Conservation (phyloP, 177 flowering plant species). For the Telopea speciosissima region DNA sequence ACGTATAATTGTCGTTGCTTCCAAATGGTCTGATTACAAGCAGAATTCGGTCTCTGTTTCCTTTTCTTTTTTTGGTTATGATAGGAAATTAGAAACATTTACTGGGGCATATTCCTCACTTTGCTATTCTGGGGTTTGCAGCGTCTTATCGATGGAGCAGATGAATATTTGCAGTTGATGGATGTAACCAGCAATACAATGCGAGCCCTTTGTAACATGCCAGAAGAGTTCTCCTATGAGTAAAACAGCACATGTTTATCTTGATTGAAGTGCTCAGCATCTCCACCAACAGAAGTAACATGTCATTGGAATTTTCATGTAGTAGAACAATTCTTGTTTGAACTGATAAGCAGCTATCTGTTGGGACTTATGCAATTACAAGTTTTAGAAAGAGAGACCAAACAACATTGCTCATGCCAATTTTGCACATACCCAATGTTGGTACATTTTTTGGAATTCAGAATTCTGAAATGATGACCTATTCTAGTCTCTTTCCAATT, state of each 20-base stretch:
- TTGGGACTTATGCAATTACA: too few species aligned
- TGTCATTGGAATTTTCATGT: not conserved
- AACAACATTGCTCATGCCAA: too few species aligned
- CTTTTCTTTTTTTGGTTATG: too few species aligned
- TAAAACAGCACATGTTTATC: not conserved
- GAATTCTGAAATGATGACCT: too few species aligned
- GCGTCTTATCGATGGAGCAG: slow-evolving; percentile 93
- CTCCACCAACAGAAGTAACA: not conserved
- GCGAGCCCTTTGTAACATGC: slow-evolving; percentile 76
- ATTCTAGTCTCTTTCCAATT: too few species aligned
- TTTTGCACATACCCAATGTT: too few species aligned
- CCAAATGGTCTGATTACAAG: not conserved
- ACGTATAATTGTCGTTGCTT: not conserved
- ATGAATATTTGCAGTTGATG: slow-evolving; percentile 88
- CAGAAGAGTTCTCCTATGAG: slow-evolving; percentile 47
- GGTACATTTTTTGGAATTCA: too few species aligned
- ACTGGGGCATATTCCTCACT: not conserved
- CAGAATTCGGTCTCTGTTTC: too few species aligned
- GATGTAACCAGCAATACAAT: slow-evolving; percentile 74
- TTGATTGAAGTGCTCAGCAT: not conserved
- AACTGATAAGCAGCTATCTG: not conserved
- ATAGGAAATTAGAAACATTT: too few species aligned
- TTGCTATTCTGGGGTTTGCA: slow-evolving; percentile 26
- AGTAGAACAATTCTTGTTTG: not conserved
- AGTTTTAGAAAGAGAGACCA: too few species aligned